Evolutionary conservation across 106 monocot genomes (phyloP).

Genomic region (Amphibolis antarctica): DNA sequence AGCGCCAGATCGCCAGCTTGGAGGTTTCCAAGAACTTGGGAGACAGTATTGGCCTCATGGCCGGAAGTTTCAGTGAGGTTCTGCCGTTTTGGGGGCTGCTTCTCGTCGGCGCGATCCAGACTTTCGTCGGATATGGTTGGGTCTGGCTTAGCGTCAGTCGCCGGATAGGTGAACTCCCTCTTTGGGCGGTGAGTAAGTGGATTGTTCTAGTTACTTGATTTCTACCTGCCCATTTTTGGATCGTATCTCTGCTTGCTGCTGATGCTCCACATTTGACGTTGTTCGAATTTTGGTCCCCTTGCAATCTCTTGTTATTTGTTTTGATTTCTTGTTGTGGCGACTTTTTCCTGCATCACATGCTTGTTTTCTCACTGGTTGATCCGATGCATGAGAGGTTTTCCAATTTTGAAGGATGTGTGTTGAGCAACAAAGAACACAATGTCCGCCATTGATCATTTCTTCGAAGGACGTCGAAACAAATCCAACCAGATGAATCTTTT

Average conservation of each 20-base stretch:
- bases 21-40: conserved; percentile 77
- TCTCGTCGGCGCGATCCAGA: conserved; percentile 57
- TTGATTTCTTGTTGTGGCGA: too few species aligned
- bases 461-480: too few species aligned
- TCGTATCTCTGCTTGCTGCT: neutral
- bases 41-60: conserved; percentile 60
- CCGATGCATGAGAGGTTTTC: too few species aligned
- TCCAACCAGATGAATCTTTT: too few species aligned
- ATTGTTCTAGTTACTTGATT: neutral
- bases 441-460: too few species aligned
- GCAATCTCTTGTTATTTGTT: too few species aligned
- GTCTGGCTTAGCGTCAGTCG: conserved; percentile 59
- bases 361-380: too few species aligned
- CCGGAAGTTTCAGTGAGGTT: conserved; percentile 49
- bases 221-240: neutral
- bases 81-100: conserved; percentile 59
- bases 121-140: conserved; percentile 76
- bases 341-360: too few species aligned
- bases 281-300: too few species aligned
- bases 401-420: too few species aligned
- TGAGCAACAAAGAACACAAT: too few species aligned
- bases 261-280: too few species aligned
- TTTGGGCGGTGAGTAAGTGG: conserved; percentile 71
- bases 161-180: conserved; percentile 30
- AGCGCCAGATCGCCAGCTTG: conserved; percentile 57